Base-by-base conservation (phyloP, 2,329 filamentous ascomycete genomes). In the Venturia nashicola region DNA sequence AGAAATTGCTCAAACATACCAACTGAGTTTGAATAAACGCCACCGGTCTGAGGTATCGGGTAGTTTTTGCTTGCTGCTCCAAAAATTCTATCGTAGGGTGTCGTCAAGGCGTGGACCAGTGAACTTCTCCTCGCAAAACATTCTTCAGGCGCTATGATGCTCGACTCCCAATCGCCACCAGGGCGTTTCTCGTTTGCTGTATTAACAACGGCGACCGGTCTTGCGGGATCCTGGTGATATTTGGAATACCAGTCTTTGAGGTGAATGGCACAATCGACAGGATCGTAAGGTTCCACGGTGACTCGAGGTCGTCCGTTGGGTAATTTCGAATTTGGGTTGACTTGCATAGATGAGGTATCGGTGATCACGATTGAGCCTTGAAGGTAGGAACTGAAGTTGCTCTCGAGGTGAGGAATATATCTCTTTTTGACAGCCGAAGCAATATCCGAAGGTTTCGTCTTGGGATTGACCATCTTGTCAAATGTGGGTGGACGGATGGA, bases 81-180 rank as follows among this genome's bases (percentile, higher is more conserved):
- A 16, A 74, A 72, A 18, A 77, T 78, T 12, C 76, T 77, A 3
- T 80, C 76, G 66, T 80, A 85, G 1, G 86, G 85, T 57, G 82
- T 86, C 27, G 80, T 82, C 60, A 91, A 79, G 3, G 86, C 85
- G 20, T 86, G 84, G 6, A 86, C 86, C 42, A 92, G 81, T 67
- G 87, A 91, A 76, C 87, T 90, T 68, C 89, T 80, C 66, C 88
- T 82, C 70, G 88, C 89, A 44, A 92, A 81, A 68, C 86, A 86
- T 74, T 91, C 89, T 76, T 89, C 86, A 62, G 85, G 85, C 40
- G 84, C 84, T 68, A 83, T 79, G 14, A 82, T 76, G 11, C 82
- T 82, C 43, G 78, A 87, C 69, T 91, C 88, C 89, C 89, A 92
- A 71, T 91, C 88, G n/a, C 89, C 89, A 11, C 89, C 89, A 0